Percentiles rank a stretch among this genome's conserved stretches.
These are phyloP conservation scores for Cyberlindnera mycetangii DNA, from an alignment of 805 yeast genomes.

Conservation along the genomic window DNA sequence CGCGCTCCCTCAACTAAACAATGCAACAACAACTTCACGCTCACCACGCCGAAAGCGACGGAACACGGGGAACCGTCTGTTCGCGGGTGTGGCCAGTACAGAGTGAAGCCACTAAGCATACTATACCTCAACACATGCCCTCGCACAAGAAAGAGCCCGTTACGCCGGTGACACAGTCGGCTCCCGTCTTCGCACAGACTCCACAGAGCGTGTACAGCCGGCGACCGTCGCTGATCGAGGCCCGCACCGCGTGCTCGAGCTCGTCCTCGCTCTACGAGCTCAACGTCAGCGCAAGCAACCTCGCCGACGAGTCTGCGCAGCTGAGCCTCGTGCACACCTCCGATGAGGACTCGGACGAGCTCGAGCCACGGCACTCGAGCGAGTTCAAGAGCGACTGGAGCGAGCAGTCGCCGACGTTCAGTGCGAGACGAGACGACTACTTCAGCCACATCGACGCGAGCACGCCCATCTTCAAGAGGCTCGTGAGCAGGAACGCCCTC, in stretches of 20 bases:
- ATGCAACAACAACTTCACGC: no score
- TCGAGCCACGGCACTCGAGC: slow-evolving; percentile 12
- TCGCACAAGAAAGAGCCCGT: slow-evolving; percentile 11
- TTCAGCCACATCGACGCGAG: slow-evolving; percentile 13
- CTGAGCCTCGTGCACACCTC: slow-evolving; percentile 7
- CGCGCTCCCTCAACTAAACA: no score
- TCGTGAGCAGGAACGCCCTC: slow-evolving; percentile 22
- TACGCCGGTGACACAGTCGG: slow-evolving; percentile 14
- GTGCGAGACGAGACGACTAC: slow-evolving; percentile 10
- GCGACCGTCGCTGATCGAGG: slow-evolving; percentile 14
- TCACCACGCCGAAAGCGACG: no score
- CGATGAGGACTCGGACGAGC: slow-evolving; percentile 19
- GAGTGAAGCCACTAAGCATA: no score
- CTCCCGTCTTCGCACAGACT: slow-evolving; percentile 7
- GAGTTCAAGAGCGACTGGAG: slow-evolving; percentile 15
- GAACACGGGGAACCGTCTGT: no score
- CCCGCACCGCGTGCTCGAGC: slow-evolving; percentile 13
- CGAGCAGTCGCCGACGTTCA: slow-evolving; percentile 16
- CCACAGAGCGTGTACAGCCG: not conserved
- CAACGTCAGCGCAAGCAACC: slow-evolving; percentile 10
- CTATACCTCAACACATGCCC: no score
- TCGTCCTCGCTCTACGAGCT: slow-evolving; percentile 20
- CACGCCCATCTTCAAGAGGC: slow-evolving; percentile 29
- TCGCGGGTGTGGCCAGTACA: no score
- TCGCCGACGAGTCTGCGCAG: no score